Base-by-base conservation (phyloP, 176 grass and related monocot genomes). In the Paspalum notatum region DNA sequence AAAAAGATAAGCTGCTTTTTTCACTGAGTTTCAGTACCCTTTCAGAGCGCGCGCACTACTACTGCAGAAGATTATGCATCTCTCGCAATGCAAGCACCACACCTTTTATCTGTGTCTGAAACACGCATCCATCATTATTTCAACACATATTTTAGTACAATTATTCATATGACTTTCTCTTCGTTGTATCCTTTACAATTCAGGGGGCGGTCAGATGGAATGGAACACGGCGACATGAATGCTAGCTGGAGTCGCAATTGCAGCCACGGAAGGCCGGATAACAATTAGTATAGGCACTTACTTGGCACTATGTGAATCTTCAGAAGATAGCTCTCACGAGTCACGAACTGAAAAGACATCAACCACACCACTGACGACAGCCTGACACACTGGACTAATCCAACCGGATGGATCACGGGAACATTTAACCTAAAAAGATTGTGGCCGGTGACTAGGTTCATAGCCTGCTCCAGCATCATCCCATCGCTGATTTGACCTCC, bases 381-480 rank as follows among this genome's bases (percentile, higher is more conserved):
- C 47, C 2, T 27, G 47, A 56, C 61, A 38, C 61, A 46, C 38
- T 68, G 72, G 41, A 57, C 18, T 40, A 25, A 18, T 17, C 62
- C 24, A 76, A 76, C 12, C 61, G 9, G 18, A 39, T 54, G 65
- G 32, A 75, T 55, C 47, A 37, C 15, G 15, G 4, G 71, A 75
- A 10, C 40, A 38, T 32, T 37, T 45, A 48, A 56, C 71, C 71
- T 68, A 57, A 26, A 68, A 76, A n/a, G 80, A 59, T 68, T 68
- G 43, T 77, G 82, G 41, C 9, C 18, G 64, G 52, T 77, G 82
- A 68, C 72, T 84, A 59, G 62, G 62, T 76, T 62, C 56, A 6
- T 76, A 25, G 82, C 66, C 53, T 48, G 24, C 24, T 60, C 43
- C 24, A 71, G 59, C 42, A 1, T 50, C 67, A 72, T 47, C 64